Percentiles rank a stretch among this genome's conserved stretches.
These are phyloP conservation scores for Microcyclosporella mali DNA, from an alignment of 2,329 filamentous ascomycete genomes.

Conservation along the genomic window DNA sequence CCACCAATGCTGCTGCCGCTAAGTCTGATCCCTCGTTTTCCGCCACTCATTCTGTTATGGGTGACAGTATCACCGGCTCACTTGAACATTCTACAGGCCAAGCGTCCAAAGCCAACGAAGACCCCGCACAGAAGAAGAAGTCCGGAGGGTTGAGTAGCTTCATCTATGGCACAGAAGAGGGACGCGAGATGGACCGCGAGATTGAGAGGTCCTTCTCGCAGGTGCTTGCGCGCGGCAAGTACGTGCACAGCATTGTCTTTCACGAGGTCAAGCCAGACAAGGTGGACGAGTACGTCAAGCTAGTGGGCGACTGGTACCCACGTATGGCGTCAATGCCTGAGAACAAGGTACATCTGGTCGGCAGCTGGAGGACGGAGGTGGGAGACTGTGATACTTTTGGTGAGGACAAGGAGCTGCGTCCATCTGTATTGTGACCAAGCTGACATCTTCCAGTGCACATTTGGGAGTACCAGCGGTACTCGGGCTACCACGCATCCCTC, in stretches of 20 bases:
- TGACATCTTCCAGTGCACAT: conserved; percentile 70
- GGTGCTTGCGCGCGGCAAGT: conserved; percentile 90
- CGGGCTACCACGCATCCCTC: conserved; percentile 88
- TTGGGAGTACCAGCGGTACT: conserved; percentile 98
- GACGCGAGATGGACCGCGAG: conserved; percentile 86
- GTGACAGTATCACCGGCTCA: conserved; percentile 53
- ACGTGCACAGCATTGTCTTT: conserved; percentile 95
- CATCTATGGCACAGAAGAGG: conserved; percentile 96
- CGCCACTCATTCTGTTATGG: conserved; percentile 30
- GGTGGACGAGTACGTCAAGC: conserved; percentile 85
- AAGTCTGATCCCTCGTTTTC: conserved; percentile 36
- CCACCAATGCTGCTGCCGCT: conserved; percentile 33
- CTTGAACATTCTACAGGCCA: conserved; percentile 48
- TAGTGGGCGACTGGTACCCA: conserved; percentile 89
- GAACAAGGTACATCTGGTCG: conserved; percentile 93
- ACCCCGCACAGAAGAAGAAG: conserved; percentile 56
- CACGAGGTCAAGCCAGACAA: conserved; percentile 94
- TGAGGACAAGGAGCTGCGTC: conserved; percentile 39
- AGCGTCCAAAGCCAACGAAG: conserved; percentile 56
- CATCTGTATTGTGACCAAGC: not conserved
- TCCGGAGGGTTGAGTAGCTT: conserved; percentile 65
- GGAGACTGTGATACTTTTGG: conserved; percentile 96
- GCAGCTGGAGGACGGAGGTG: conserved; percentile 96
- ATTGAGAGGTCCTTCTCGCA: conserved; percentile 95
- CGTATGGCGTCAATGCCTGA: conserved; percentile 75